phyloP scores from a whole-genome alignment of 116 monocot genomes.

The Trichopus zeylanicus region DNA sequence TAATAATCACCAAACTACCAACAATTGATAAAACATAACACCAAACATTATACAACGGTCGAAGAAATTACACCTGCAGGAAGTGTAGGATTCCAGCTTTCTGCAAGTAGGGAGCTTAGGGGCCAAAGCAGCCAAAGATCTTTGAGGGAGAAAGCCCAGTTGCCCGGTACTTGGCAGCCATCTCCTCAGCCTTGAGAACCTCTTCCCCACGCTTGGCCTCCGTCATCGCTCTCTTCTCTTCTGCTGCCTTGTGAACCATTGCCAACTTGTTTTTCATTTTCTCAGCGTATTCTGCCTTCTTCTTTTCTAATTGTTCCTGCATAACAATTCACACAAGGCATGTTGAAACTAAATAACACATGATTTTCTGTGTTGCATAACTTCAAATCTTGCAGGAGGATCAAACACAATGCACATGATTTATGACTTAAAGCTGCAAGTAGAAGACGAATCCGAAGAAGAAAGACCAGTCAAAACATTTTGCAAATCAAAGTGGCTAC shows the following conservation, averaged over 20 bases:
- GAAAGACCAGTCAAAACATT: too few species aligned
- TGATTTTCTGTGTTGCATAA: too few species aligned
- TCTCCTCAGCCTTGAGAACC: constrained; percentile 52
- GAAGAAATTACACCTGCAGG: not conserved
- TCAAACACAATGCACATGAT: too few species aligned
- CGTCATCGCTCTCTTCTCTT: constrained; percentile 45
- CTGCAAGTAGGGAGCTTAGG: not conserved
- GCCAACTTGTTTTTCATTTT: constrained; percentile 67
- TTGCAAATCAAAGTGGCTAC: too few species aligned
- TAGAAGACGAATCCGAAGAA: too few species aligned
- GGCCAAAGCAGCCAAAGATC: constrained; percentile 35
- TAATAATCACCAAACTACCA: not conserved
- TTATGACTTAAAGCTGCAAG: too few species aligned
- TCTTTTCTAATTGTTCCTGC: constrained; percentile 52
- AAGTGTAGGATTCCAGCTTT: not conserved
- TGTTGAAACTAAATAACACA: too few species aligned
- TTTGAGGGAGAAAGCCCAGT: constrained; percentile 39
- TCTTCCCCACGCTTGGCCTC: constrained; percentile 48
- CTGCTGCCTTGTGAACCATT: constrained; percentile 52
- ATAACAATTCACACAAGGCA: not conserved
- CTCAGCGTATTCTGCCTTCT: constrained; percentile 64
- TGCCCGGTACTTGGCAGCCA: constrained; percentile 47
- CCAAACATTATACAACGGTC: not conserved
- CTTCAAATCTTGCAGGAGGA: too few species aligned
- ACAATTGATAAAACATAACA: not conserved